phyloP scores from a whole-genome alignment of 148 eudicot species.

The Persicaria tinctoria region DNA sequence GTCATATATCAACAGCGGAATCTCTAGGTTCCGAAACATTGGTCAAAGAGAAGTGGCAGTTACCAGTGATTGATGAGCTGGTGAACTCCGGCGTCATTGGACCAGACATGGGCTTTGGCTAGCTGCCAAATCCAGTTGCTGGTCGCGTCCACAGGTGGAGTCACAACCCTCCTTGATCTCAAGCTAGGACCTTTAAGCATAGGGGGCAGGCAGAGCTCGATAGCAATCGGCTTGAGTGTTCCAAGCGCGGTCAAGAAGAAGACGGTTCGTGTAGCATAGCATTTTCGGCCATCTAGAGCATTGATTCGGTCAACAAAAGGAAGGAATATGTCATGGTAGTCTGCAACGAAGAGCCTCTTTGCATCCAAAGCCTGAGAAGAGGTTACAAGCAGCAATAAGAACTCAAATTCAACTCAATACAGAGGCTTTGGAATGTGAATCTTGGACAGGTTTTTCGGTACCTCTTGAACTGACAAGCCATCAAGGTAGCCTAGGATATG shows the following conservation, averaged over 20 bases:
- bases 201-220: slow-evolving; percentile 76
- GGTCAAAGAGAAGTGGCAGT: not conserved
- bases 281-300: slow-evolving; percentile 70
- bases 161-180: slow-evolving; percentile 60
- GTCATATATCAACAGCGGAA: not conserved
- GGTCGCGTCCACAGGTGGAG: slow-evolving; percentile 80
- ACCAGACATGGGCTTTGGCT: slow-evolving; percentile 91
- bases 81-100: slow-evolving; percentile 93
- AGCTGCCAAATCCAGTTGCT: slow-evolving; percentile 77
- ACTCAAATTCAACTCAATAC: not conserved
- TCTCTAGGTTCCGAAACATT: not conserved
- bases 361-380: slow-evolving; percentile 66
- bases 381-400: slow-evolving; percentile 2
- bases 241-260: slow-evolving; percentile 60
- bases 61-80: slow-evolving; percentile 93
- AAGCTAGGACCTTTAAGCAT: slow-evolving; percentile 31
- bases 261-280: slow-evolving; percentile 80
- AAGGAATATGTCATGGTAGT: slow-evolving; percentile 78
- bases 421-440: not conserved
- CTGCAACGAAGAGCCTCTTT: slow-evolving; percentile 64
- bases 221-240: slow-evolving; percentile 87
- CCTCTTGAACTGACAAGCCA: slow-evolving; percentile 87
- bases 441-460: slow-evolving; percentile 13
- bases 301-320: slow-evolving; percentile 79
- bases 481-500: slow-evolving; percentile 66